Evolutionary conservation across 306 rosid species (phyloP).

Genomic region (Cicer yamashitae): DNA sequence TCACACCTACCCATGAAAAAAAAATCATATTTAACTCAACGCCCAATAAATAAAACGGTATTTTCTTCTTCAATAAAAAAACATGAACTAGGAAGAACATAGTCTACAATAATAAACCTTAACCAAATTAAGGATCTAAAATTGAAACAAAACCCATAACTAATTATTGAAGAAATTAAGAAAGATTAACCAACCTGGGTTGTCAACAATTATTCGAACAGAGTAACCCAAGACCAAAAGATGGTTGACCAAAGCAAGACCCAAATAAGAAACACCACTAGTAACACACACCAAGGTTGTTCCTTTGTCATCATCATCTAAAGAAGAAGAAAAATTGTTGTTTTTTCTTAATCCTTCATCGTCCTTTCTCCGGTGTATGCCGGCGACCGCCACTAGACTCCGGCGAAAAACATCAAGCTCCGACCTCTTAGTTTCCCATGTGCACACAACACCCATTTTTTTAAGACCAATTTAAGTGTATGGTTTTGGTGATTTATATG

Average conservation of each 20-base stretch:
- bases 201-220: constrained; percentile 67
- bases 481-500: neutral
- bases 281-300: constrained; percentile 72
- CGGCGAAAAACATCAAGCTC: constrained; percentile 65
- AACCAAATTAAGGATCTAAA: neutral
- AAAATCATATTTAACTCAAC: constrained; percentile 1
- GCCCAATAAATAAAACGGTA: neutral
- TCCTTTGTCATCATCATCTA: constrained; percentile 43
- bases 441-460: constrained; percentile 62
- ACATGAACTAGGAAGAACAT: neutral
- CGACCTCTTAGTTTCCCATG: constrained; percentile 54
- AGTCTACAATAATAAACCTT: neutral
- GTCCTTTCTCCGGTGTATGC: constrained; percentile 59
- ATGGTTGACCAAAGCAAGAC: constrained; percentile 69
- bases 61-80: neutral
- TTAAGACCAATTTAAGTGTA: neutral
- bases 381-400: constrained; percentile 51
- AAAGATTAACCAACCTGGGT: constrained; percentile 50
- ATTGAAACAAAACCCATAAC: neutral
- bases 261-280: constrained; percentile 79
- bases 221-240: constrained; percentile 80
- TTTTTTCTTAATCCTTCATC: constrained; percentile 36
- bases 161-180: neutral
- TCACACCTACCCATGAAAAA: constrained; percentile 29
- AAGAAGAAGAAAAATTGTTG: constrained; percentile 19